Percentiles rank a stretch among this genome's conserved stretches.
phyloP scores from a whole-genome alignment of 441 rosid species.

The Bruguiera hainesii region DNA sequence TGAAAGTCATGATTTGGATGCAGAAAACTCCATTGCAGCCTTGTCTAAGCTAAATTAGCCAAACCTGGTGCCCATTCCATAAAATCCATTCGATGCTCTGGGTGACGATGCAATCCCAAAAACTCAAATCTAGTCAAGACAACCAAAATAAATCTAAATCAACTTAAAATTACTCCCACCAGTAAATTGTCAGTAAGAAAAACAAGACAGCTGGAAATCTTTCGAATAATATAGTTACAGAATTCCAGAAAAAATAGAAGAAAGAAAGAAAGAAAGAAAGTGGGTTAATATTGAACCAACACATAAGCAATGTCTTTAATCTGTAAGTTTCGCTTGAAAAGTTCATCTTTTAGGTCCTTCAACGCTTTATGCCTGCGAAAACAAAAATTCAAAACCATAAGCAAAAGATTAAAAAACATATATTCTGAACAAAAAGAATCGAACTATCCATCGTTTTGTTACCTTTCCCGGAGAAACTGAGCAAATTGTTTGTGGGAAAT shows the following conservation, averaged over 20 bases:
- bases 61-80: constrained; percentile 99
- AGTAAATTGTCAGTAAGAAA: constrained; percentile 4
- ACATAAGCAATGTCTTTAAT: constrained; percentile 84
- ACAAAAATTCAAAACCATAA: constrained; percentile 8
- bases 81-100: constrained; percentile 87
- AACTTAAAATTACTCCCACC: constrained; percentile 13
- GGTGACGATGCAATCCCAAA: constrained; percentile 80
- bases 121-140: constrained; percentile 56
- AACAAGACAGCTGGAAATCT: not conserved
- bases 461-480: constrained; percentile 96
- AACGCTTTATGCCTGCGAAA: constrained; percentile 71
- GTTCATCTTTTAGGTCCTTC: constrained; percentile 85
- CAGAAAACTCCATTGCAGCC: not conserved
- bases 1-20: constrained; percentile 4
- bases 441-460: not conserved
- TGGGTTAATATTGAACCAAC: constrained; percentile 34
- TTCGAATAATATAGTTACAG: not conserved
- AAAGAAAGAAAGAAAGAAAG: constrained; percentile 1
- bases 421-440: not conserved
- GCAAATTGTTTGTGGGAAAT: constrained; percentile 75
- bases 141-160: constrained; percentile 14
- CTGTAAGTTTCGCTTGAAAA: constrained; percentile 64
- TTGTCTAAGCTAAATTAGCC: constrained; percentile 2
- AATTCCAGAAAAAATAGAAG: not conserved
- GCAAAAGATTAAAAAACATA: constrained; percentile 4